Base-by-base conservation (phyloP, 768 basidiomycete genomes). In the Calocybe cyanea region DNA sequence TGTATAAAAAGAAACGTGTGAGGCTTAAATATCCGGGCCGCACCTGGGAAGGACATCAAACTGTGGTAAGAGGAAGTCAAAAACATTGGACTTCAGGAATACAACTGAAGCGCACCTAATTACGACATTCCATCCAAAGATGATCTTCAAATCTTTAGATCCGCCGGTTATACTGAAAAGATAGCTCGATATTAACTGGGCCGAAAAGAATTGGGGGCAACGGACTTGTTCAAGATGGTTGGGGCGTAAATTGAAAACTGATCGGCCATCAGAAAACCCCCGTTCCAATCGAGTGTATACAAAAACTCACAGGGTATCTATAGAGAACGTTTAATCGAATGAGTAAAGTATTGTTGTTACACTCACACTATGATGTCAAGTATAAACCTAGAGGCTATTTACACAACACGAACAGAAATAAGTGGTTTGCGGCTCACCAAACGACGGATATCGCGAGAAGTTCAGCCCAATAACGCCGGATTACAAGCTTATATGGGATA, bases 121-220 rank as follows among this genome's bases (percentile, higher is more conserved):
- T 18, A 92, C 80, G 35, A 86, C 81, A 50, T 75, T 78, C 92
- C 91, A 92, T 11, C 90, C 90, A 51, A 93, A 82, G 8, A 85
- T 71, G 35, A 84, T 73, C 4, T 65, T 57, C 19, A 92, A 69
- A 5, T 80, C 71, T 9, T 63, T 56, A 24, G 63, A 61, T 20
- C 67, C 63, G 32, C 83, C 81, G 7, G 81, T 83, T 48, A 91
- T 71, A 45, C 81, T 87, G 45, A 7, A 23, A 3, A 3, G 32
- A 14, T n/a, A 18, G 14, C 11, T 25, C 24, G 14, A 18, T 21
- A 0, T 4, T 28, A n/a, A 41, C 6, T 25, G 10, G 38, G 24
- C 18, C 14, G 34, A 14, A 19, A 18, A 21, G 23, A n/a, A 36
- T 7, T 40, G 10, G 2, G 8, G 35, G 7, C 40, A 14, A 53